These are phyloP conservation scores for slime mould (Dictyostelium discoideum) DNA, from an alignment of 78 protist genomes.

Conservation along the genomic window DNA sequence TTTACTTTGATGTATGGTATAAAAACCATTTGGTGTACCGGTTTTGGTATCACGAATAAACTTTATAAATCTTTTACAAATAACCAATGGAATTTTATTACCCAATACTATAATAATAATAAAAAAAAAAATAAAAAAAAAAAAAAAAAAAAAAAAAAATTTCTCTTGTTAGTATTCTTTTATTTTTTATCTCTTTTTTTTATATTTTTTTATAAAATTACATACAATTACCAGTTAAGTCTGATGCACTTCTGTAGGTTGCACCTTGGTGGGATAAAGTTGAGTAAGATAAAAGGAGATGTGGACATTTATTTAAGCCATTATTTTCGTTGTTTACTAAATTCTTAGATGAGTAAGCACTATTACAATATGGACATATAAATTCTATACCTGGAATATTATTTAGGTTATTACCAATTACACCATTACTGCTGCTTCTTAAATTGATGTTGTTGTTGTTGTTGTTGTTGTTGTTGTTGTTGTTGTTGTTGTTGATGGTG, in stretches of 20 bases:
- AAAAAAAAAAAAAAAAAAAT: not conserved
- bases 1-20: slow-evolving; percentile 64
- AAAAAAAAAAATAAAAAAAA: not conserved
- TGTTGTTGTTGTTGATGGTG: not conserved
- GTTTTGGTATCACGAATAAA: slow-evolving; percentile 43
- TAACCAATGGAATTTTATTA: slow-evolving; percentile 37
- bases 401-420: not conserved
- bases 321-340: not conserved
- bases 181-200: not conserved
- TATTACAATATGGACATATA: slow-evolving; percentile 35
- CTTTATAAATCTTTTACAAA: slow-evolving; percentile 44
- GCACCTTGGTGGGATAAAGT: not conserved
- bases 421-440: not conserved
- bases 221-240: slow-evolving; percentile 37
- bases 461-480: not conserved
- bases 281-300: not conserved
- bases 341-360: not conserved
- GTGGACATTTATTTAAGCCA: not conserved
- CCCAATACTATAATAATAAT: slow-evolving; percentile 21
- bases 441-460: not conserved
- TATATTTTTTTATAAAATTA: not conserved
- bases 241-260: not conserved
- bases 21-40: slow-evolving; percentile 35
- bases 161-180: not conserved
- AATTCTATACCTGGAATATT: not conserved